A percentile compares a stretch with the other conserved stretches of the same genome.
phyloP scores from a whole-genome alignment of 768 basidiomycete genomes.

The Lactarius vividus region DNA sequence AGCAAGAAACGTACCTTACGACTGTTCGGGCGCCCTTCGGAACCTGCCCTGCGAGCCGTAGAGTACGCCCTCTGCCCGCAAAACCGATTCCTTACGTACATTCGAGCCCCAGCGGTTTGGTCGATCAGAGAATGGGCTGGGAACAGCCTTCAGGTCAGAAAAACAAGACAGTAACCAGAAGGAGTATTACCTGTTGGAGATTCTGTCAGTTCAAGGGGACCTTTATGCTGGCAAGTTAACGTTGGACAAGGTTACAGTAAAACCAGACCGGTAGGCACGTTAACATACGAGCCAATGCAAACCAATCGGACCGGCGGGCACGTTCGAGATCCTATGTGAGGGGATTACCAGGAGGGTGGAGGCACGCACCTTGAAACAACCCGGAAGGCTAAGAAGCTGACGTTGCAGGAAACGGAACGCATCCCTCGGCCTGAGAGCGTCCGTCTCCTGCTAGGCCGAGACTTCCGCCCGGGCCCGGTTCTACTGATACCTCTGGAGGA shows the following conservation, averaged over 20 bases:
- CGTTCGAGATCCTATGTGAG: background rate
- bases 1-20: background rate
- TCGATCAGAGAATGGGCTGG: background rate
- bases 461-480: background rate
- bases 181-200: background rate
- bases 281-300: background rate
- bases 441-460: constrained; percentile 1
- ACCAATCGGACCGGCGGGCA: background rate
- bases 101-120: background rate
- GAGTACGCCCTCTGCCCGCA: background rate
- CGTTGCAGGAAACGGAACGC: constrained; percentile 2
- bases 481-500: too few species aligned
- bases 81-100: background rate
- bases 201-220: background rate
- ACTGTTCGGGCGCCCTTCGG: background rate
- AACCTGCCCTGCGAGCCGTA: background rate
- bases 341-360: background rate
- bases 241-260: background rate
- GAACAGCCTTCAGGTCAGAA: background rate
- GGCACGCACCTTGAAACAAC: background rate
- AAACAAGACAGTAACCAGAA: background rate
- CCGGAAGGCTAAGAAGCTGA: background rate
- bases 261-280: background rate
- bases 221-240: background rate
- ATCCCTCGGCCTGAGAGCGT: constrained; percentile 5